Evolutionary conservation across 257 asterid genomes (phyloP).

Genomic region (Linaria vulgaris): DNA sequence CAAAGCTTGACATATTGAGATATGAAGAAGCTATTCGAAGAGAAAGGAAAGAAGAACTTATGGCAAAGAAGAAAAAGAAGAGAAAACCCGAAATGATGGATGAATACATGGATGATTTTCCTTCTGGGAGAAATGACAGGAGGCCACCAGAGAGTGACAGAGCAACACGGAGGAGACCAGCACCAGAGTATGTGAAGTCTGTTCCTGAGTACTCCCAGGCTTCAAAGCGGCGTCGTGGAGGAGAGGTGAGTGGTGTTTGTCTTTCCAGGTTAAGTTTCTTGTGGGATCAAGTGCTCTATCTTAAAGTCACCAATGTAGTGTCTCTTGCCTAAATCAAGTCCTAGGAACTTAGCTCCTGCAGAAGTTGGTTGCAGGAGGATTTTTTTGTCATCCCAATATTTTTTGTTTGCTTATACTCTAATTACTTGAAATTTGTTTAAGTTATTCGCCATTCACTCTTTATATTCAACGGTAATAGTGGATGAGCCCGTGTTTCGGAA

Average conservation of each 20-base stretch:
- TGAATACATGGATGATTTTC: slow-evolving; percentile 65
- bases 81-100: slow-evolving; percentile 60
- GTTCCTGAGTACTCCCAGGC: slow-evolving; percentile 56
- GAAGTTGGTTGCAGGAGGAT: background rate
- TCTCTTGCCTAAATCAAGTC: background rate
- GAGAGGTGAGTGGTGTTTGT: slow-evolving; percentile 64
- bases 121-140: slow-evolving; percentile 72
- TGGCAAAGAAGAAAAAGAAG: slow-evolving; percentile 75
- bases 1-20: slow-evolving; percentile 55
- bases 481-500: background rate
- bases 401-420: background rate
- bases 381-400: background rate
- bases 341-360: slow-evolving; percentile 9
- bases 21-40: slow-evolving; percentile 70
- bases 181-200: slow-evolving; percentile 50
- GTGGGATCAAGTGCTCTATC: background rate
- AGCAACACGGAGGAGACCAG: slow-evolving; percentile 50
- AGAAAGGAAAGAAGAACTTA: slow-evolving; percentile 93
- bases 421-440: slow-evolving; percentile 1
- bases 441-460: slow-evolving; percentile 6
- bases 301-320: too few species aligned
- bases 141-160: slow-evolving; percentile 73
- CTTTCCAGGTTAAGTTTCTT: background rate
- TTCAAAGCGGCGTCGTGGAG: slow-evolving; percentile 84
- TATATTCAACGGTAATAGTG: background rate